These are phyloP conservation scores for Calamus simplicifolius DNA, from an alignment of 176 grass and related monocot species.

Conservation along the genomic window DNA sequence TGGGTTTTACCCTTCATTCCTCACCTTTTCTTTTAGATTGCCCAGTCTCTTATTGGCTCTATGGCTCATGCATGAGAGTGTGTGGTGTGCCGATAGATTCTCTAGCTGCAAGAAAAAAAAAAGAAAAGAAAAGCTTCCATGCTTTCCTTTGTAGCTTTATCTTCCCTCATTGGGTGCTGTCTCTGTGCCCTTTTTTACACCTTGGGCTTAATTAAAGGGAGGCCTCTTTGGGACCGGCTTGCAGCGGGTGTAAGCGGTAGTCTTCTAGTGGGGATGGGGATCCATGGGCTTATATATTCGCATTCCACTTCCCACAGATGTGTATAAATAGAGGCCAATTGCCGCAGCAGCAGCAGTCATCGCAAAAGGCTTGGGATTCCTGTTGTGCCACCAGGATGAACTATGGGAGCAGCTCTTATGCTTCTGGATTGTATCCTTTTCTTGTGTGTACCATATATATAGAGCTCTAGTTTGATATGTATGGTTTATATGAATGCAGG, in stretches of 20 bases:
- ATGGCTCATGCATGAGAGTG: constrained; percentile 9
- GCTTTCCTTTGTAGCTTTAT: constrained; percentile 38
- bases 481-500: constrained; percentile 38
- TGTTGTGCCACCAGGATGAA: constrained; percentile 30
- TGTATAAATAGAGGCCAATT: constrained; percentile 3
- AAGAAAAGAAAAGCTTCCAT: constrained; percentile 31
- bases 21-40: constrained; percentile 1
- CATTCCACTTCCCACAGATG: not conserved
- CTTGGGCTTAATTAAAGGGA: constrained; percentile 2
- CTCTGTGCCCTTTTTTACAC: constrained; percentile 10
- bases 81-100: constrained; percentile 20
- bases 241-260: too few species aligned
- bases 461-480: too few species aligned
- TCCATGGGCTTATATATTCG: constrained; percentile 2
- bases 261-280: not conserved
- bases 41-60: constrained; percentile 14
- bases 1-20: not conserved
- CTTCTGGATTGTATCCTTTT: constrained; percentile 28
- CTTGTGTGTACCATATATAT: too few species aligned
- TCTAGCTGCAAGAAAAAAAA: too few species aligned
- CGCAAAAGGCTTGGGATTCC: too few species aligned
- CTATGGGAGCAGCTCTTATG: constrained; percentile 45
- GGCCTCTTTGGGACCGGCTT: too few species aligned
- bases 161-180: constrained; percentile 29
- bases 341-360: not conserved